Conservation (phyloP, 345 rosid genomes). For the Aquilaria yunnanensis region DNA sequence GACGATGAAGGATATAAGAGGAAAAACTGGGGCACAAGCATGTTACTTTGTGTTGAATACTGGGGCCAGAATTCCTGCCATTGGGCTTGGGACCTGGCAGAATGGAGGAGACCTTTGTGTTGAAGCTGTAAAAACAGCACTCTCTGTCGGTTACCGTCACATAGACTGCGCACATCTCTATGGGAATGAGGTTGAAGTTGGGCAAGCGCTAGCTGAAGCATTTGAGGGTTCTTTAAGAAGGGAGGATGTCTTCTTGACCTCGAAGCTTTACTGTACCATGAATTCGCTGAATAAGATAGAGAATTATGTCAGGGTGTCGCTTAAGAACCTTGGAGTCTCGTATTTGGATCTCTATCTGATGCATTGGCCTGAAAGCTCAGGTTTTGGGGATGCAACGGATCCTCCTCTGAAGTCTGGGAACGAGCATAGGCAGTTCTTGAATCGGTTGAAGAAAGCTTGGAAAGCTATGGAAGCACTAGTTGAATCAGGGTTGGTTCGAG, state of each 20-base stretch:
- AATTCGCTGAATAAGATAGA: slow-evolving; percentile 61
- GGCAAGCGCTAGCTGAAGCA: slow-evolving; percentile 48
- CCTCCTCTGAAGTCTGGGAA: slow-evolving; percentile 53
- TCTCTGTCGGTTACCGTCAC: slow-evolving; percentile 51
- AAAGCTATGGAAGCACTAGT: slow-evolving; percentile 54
- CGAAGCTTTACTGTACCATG: slow-evolving; percentile 57
- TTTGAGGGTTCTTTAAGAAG: slow-evolving; percentile 34
- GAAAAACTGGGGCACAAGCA: slow-evolving; percentile 28
- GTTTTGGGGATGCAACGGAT: slow-evolving; percentile 61
- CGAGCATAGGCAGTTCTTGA: slow-evolving; percentile 49
- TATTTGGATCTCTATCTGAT: slow-evolving; percentile 60
- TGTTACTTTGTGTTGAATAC: slow-evolving; percentile 44
- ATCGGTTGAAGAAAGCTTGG: slow-evolving; percentile 56
- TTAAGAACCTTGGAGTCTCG: slow-evolving; percentile 51
- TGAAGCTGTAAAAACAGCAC: slow-evolving; percentile 48
- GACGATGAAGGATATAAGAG: slow-evolving; percentile 32
- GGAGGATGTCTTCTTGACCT: slow-evolving; percentile 53
- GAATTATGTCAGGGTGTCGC: slow-evolving; percentile 52
- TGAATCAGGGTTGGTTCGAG: slow-evolving; percentile 44
- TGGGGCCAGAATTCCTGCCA: slow-evolving; percentile 53
- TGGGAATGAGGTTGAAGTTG: slow-evolving; percentile 58
- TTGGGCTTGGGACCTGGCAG: slow-evolving; percentile 68
- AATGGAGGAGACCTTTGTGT: slow-evolving; percentile 54
- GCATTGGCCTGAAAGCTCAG: slow-evolving; percentile 62
- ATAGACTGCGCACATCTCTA: slow-evolving; percentile 63